phyloP scores from a whole-genome alignment of 768 basidiomycete genomes.

The Nidularia pulvinata region DNA sequence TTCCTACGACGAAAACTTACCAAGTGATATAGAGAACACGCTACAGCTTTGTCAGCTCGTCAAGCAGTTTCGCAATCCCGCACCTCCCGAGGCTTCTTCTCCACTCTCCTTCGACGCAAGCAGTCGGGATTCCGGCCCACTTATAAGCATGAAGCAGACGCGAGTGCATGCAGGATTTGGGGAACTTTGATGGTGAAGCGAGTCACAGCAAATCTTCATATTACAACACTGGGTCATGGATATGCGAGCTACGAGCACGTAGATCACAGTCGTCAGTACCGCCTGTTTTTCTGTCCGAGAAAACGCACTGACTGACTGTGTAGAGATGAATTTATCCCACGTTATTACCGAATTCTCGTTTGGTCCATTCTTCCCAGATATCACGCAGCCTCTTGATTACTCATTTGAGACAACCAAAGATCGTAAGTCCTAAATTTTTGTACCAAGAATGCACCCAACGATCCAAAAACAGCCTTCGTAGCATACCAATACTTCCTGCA shows the following conservation, averaged over 20 bases:
- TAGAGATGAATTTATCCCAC: conserved; percentile 97
- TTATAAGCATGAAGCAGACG: conserved; percentile 66
- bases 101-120: conserved; percentile 45
- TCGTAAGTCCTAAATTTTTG: conserved; percentile 40
- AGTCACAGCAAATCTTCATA: conserved; percentile 92
- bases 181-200: conserved; percentile 86
- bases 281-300: background rate
- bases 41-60: conserved; percentile 61
- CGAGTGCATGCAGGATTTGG: conserved; percentile 82
- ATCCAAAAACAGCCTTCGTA: conserved; percentile 61
- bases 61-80: conserved; percentile 76
- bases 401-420: conserved; percentile 76
- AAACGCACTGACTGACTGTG: background rate
- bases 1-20: no score
- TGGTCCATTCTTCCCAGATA: conserved; percentile 94
- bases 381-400: conserved; percentile 92
- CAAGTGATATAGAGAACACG: conserved; percentile 49
- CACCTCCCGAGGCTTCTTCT: conserved; percentile 73
- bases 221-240: conserved; percentile 95
- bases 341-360: conserved; percentile 97
- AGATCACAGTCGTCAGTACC: conserved; percentile 73
- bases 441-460: background rate
- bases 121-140: conserved; percentile 64
- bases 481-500: conserved; percentile 95
- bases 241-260: conserved; percentile 89